A percentile compares a stretch with the other conserved stretches of the same genome.
Evolutionary conservation across 164 flowering plant genomes (phyloP).

Genomic region (Annona squamosa): DNA sequence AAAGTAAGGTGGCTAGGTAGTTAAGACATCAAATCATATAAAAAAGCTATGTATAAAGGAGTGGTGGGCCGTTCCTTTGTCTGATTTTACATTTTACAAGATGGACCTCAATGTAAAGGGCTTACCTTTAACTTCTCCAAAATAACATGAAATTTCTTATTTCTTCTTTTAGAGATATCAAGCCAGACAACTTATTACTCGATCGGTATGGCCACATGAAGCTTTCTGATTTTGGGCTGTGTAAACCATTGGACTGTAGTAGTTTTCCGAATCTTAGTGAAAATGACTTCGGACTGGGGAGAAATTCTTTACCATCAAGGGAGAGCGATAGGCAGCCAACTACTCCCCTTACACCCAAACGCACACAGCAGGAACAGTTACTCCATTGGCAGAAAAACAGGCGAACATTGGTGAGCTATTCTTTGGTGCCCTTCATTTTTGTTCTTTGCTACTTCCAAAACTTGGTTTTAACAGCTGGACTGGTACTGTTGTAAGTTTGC

Average conservation of each 20-base stretch:
- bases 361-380: conserved; percentile 36
- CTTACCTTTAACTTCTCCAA: background rate
- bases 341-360: conserved; percentile 16
- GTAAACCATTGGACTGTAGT: conserved; percentile 39
- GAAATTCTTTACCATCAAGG: conserved; percentile 12
- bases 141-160: background rate
- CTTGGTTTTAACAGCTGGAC: background rate
- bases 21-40: no score
- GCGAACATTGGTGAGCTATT: conserved; percentile 27
- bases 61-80: no score
- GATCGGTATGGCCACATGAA: conserved; percentile 42
- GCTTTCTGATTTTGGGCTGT: conserved; percentile 44
- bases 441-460: background rate
- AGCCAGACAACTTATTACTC: conserved; percentile 41
- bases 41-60: no score
- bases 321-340: conserved; percentile 22
- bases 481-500: no score
- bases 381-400: conserved; percentile 37
- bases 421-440: background rate
- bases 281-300: conserved; percentile 23
- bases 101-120: background rate
- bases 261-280: conserved; percentile 35
- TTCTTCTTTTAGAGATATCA: conserved; percentile 31
- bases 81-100: background rate
- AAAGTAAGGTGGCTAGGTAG: no score